Conservation (phyloP, 2,329 filamentous ascomycete genomes). For the Dactylellina sp. region DNA sequence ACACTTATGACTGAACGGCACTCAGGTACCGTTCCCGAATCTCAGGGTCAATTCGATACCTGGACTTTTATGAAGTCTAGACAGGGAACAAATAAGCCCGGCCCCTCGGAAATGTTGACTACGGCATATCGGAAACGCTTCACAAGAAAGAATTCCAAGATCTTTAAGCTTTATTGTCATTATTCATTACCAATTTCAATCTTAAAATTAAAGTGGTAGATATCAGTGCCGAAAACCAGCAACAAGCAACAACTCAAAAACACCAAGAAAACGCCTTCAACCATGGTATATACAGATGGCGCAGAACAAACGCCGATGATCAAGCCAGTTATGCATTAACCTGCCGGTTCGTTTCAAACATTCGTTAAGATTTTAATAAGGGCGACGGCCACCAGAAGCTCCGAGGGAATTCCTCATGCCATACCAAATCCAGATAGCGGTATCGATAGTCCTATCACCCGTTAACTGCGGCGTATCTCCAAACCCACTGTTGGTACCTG, state of each 20-base stretch:
- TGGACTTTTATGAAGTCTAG: no score
- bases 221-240: constrained; percentile 2
- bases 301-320: background rate
- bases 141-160: no score
- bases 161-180: no score
- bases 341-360: background rate
- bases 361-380: constrained; percentile 7
- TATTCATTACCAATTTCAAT: constrained; percentile 14
- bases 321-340: no score
- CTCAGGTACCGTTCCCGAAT: background rate
- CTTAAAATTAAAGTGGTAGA: constrained; percentile 5
- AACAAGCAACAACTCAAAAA: constrained; percentile 16
- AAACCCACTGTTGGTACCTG: constrained; percentile 34
- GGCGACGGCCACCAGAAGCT: constrained; percentile 10
- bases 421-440: constrained; percentile 43
- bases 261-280: constrained; percentile 15
- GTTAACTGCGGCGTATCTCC: constrained; percentile 44
- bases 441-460: constrained; percentile 40
- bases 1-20: background rate
- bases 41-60: no score
- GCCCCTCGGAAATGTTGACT: no score
- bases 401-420: constrained; percentile 37
- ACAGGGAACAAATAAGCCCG: no score
- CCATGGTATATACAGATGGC: constrained; percentile 39
- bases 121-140: no score